Evolutionary conservation across 257 asterid species (phyloP).

Genomic region (Lithospermum erythrorhizon): DNA sequence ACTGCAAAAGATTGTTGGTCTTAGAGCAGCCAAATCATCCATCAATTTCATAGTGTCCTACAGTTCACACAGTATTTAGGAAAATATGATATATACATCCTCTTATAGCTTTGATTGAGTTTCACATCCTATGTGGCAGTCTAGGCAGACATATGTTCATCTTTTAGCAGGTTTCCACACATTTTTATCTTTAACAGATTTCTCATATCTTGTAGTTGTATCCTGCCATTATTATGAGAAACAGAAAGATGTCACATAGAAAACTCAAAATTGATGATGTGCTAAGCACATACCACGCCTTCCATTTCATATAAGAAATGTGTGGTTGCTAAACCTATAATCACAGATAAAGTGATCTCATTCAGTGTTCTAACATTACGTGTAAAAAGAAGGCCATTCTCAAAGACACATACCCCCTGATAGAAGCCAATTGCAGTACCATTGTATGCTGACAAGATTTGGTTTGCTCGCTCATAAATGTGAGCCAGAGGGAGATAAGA

Average conservation of each 20-base stretch:
- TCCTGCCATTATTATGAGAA: too few species aligned
- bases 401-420: conserved; percentile 58
- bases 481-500: conserved; percentile 98
- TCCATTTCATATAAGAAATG: background rate
- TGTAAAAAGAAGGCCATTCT: background rate
- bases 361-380: background rate
- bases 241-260: too few species aligned
- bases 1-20: conserved; percentile 90
- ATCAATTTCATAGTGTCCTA: conserved; percentile 86
- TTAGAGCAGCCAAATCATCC: conserved; percentile 84
- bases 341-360: background rate
- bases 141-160: too few species aligned
- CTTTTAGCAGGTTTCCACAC: too few species aligned
- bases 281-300: background rate
- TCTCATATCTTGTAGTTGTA: too few species aligned
- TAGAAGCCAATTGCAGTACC: conserved; percentile 87
- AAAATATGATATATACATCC: too few species aligned
- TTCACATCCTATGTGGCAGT: too few species aligned
- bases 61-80: conserved; percentile 12
- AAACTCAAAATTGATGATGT: too few species aligned
- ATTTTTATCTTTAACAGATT: too few species aligned
- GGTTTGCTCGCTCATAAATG: conserved; percentile 92
- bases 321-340: background rate
- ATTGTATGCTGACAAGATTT: conserved; percentile 35
- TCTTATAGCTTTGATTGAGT: too few species aligned